Conservation (phyloP, 805 yeast species). For the Lipomyces starkeyi region DNA sequence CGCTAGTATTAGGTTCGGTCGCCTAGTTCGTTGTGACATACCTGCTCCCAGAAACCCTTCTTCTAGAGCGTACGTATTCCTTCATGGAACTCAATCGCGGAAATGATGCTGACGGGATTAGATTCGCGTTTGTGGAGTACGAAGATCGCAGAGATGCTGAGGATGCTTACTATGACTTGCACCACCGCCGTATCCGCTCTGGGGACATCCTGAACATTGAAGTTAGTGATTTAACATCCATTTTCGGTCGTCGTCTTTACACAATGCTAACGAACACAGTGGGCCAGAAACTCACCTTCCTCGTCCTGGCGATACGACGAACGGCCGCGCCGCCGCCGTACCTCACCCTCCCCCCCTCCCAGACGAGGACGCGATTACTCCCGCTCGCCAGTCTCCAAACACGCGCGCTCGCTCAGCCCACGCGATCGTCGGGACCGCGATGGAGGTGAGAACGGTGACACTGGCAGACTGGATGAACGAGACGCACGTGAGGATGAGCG, state of each 20-base stretch:
- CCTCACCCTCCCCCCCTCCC: slow-evolving; percentile 25
- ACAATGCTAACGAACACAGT: slow-evolving; percentile 18
- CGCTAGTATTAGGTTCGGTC: slow-evolving; percentile 39
- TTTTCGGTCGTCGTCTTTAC: not conserved
- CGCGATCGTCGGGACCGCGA: slow-evolving; percentile 12
- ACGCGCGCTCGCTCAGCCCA: slow-evolving; percentile 10
- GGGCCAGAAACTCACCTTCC: slow-evolving; percentile 38
- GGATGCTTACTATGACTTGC: slow-evolving; percentile 46
- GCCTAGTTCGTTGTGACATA: slow-evolving; percentile 44
- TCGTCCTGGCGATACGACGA: slow-evolving; percentile 38
- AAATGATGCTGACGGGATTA: slow-evolving; percentile 10
- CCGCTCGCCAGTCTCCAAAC: slow-evolving; percentile 24
- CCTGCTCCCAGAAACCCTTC: slow-evolving; percentile 42
- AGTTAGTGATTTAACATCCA: slow-evolving; percentile 16
- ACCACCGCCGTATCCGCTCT: slow-evolving; percentile 39
- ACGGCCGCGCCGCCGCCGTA: slow-evolving; percentile 34
- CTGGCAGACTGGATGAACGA: slow-evolving; percentile 14
- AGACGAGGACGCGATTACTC: slow-evolving; percentile 26
- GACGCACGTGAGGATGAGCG: slow-evolving; percentile 12
- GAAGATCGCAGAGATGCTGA: slow-evolving; percentile 46
- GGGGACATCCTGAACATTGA: slow-evolving; percentile 43
- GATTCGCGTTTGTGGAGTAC: slow-evolving; percentile 45
- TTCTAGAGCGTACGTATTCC: slow-evolving; percentile 35
- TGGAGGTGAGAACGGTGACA: slow-evolving; percentile 18
- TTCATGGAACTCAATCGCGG: not conserved